Evolutionary conservation across 441 rosid genomes (phyloP), one percentile per base, ranked within the genome.

Genomic region (Metrosideros polymorpha): DNA sequence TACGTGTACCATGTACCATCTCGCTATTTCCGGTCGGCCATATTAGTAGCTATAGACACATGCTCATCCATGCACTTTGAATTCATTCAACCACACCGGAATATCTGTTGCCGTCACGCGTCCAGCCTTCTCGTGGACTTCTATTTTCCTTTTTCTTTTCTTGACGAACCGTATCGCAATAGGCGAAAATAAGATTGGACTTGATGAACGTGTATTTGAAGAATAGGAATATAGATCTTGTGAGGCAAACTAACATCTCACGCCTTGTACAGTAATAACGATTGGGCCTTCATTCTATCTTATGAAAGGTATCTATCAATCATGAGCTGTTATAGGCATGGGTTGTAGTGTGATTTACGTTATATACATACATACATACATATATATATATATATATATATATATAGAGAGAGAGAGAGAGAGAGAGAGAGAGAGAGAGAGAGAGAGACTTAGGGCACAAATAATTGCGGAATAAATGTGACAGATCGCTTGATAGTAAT

Each of bases 111-210:
- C 9, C 2, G 3, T 9, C 5, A 2, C n/a, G 4, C 6, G 13
- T 24, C 27, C 12, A 8, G 57, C 57, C 57, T 54, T 54, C 57
- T 9, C 27, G 27, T 24, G 43, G 25, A 32, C 32, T 4, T 25
- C 43, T 63, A 32, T 32, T 63, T 32, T 18, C 43, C 5, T 6
- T 45, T 6, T 18, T 13, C 9, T 9, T 22, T 24, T 54, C 4
- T 24, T 24, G n/a, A 9, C 12, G 4, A 12, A 5, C 3, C 0
- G 30, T 12, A 0, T 56, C 15, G 14, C 29, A 7, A 5, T 3
- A 56, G 29, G 29, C 15, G 15, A 55, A 24, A 55, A 55, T 9
- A 25, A 55, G n/a, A 0, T 25, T 6, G 3, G 13, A 24, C 22
- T 71, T 12, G 27, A 19, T 10, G 79, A 39, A 22, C 47, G n/a